Conservation (phyloP, 2,329 filamentous ascomycete genomes). For the Colletotrichum sp. region DNA sequence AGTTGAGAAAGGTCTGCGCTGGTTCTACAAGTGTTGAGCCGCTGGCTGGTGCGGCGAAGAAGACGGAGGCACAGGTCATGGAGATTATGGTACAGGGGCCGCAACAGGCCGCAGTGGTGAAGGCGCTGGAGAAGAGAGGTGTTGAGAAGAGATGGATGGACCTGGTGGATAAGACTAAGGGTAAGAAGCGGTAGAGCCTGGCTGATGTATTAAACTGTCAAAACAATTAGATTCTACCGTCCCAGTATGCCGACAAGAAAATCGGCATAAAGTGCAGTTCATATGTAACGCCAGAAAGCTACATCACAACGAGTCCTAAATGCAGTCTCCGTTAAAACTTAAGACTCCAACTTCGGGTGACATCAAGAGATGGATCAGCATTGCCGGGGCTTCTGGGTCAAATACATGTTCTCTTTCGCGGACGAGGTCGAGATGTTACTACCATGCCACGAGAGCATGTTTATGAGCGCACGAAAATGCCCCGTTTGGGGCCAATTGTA, state of each 20-base stretch:
- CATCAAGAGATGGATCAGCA: no score
- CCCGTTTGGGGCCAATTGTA: rapidly evolving
- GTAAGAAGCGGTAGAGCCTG: neutral
- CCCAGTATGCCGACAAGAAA: neutral
- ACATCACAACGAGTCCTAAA: no score
- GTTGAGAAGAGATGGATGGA: neutral
- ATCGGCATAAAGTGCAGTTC: rapidly evolving
- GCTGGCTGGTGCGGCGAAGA: neutral
- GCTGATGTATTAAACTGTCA: rapidly evolving
- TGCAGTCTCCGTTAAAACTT: no score
- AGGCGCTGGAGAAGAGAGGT: neutral
- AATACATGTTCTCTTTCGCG: no score
- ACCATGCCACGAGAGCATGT: rapidly evolving
- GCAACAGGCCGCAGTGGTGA: neutral
- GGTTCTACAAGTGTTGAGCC: neutral
- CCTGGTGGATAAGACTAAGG: neutral
- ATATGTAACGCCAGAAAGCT: neutral
- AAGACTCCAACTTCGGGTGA: rapidly evolving
- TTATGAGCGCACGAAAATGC: neutral
- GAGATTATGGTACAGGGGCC: neutral
- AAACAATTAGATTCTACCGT: rapidly evolving
- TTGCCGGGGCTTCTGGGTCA: no score
- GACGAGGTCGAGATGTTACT: no score
- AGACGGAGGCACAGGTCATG: neutral
- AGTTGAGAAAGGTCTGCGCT: neutral